Evolutionary conservation across 2,329 filamentous ascomycete genomes (phyloP).

Genomic region (Monosporascus ibericus): DNA sequence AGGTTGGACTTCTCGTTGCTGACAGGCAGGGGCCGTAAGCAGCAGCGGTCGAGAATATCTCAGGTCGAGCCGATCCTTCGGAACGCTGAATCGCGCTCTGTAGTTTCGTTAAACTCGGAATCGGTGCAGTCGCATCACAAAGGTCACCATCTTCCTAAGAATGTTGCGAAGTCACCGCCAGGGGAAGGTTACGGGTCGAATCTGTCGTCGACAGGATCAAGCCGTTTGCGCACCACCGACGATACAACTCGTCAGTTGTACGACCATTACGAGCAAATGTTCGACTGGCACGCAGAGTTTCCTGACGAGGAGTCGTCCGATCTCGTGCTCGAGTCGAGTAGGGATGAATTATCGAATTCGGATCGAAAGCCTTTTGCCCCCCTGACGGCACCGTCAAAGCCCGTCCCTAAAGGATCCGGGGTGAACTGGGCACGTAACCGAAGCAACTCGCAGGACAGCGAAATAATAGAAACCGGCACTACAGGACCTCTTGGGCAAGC

Average conservation of each 20-base stretch:
- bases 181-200: slow-evolving; percentile 24
- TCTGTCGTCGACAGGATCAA: slow-evolving; percentile 6
- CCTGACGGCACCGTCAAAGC: slow-evolving; percentile 16
- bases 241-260: slow-evolving; percentile 43
- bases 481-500: slow-evolving; percentile 15
- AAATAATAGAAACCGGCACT: slow-evolving; percentile 19
- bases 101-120: slow-evolving; percentile 26
- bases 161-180: slow-evolving; percentile 7
- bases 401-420: slow-evolving; percentile 9
- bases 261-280: slow-evolving; percentile 53
- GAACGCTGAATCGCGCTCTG: slow-evolving; percentile 35
- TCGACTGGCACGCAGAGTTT: slow-evolving; percentile 36
- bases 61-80: slow-evolving; percentile 25
- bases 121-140: slow-evolving; percentile 5
- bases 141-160: slow-evolving; percentile 8
- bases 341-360: slow-evolving; percentile 8
- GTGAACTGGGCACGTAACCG: slow-evolving; percentile 17
- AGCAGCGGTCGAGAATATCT: slow-evolving; percentile 21
- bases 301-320: slow-evolving; percentile 12
- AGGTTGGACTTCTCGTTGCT: slow-evolving; percentile 44
- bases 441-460: slow-evolving; percentile 20
- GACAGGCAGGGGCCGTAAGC: slow-evolving; percentile 28
- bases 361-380: slow-evolving; percentile 15
- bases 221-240: slow-evolving; percentile 21
- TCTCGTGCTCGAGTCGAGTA: slow-evolving; percentile 4